A percentile compares a stretch with the other conserved stretches of the same genome.
These are phyloP conservation scores for Pleurotus sapidus DNA, from an alignment of 768 basidiomycete genomes.

Conservation along the genomic window DNA sequence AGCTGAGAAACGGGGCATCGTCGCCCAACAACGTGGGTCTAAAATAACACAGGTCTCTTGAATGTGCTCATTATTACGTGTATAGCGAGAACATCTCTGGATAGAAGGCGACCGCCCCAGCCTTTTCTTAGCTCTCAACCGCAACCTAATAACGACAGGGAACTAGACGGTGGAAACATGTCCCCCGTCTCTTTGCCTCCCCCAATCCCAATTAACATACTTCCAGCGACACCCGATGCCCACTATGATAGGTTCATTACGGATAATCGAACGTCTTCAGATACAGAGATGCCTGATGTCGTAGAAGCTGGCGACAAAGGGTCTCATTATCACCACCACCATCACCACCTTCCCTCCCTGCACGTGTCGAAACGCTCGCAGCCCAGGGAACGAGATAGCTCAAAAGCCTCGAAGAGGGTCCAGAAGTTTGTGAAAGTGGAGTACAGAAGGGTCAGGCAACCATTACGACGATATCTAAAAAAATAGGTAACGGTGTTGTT, in stretches of 20 bases:
- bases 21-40: slow-evolving; percentile 19
- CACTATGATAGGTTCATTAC: slow-evolving; percentile 14
- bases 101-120: not conserved
- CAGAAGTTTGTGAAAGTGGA: slow-evolving; percentile 68
- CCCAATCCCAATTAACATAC: slow-evolving; percentile 54
- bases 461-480: slow-evolving; percentile 75
- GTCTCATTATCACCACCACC: slow-evolving; percentile 11
- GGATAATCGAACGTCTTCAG: slow-evolving; percentile 8
- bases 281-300: not conserved
- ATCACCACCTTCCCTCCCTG: not conserved
- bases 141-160: not conserved
- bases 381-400: slow-evolving; percentile 42
- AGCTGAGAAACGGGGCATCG: slow-evolving; percentile 48
- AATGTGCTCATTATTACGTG: too few species aligned
- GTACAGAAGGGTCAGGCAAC: slow-evolving; percentile 73
- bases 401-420: slow-evolving; percentile 62
- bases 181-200: slow-evolving; percentile 14
- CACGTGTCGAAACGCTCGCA: slow-evolving; percentile 29
- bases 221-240: slow-evolving; percentile 56
- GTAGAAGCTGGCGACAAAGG: not conserved
- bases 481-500: slow-evolving; percentile 69
- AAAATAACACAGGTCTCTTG: slow-evolving; percentile 11
- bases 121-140: not conserved
- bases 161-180: slow-evolving; percentile 7
- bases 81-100: not conserved